Evolutionary conservation across 176 grass and related monocot genomes (phyloP), one percentile per base, ranked within the genome.

Genomic region (Elymus sibiricus): DNA sequence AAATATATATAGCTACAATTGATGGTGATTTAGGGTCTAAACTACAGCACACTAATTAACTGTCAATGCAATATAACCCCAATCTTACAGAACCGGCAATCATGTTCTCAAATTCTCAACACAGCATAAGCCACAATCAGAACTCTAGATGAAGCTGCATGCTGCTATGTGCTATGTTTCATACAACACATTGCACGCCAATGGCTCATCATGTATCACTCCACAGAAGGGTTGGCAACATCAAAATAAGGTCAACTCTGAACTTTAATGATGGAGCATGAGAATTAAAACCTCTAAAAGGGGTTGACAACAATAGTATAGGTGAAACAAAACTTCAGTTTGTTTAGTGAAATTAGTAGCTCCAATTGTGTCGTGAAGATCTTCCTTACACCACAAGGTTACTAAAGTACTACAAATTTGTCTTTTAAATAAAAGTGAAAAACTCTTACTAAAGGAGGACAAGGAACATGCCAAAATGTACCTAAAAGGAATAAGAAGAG

Each of bases 131-230:
- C 62, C 49, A 26, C 9, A 55, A 25, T 69, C 34, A 49, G 51
- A 66, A 88, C 14, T 72, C 44, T 67, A 74, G 6, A 64, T 89
- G 53, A 89, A 39, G 53, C 31, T 29, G 1, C 19, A 65, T 79
- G 24, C 17, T 67, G 56, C 25, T 79, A n/a, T 85, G 58, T 80
- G 53, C 19, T 22, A 22, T 9, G 19, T 58, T 58, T 85, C 29
- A 62, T 56, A 4, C 14, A 70, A 82, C 53, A 84, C 6, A 59
- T 59, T 69, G 67, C 10, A 83, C 8, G 11, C 51, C 12, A 77
- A 78, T 21, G 10, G 17, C 13, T 46, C 53, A 28, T 15, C 64
- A 35, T 67, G 4, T 68, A 32, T 67, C 29, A 58, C 29, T 15
- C 29, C 21, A 56, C 1, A 59, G 31, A 56, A 10, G 26, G 25